Evolutionary conservation across 2,329 filamentous ascomycete genomes (phyloP).

Genomic region (Penicillium sp.): DNA sequence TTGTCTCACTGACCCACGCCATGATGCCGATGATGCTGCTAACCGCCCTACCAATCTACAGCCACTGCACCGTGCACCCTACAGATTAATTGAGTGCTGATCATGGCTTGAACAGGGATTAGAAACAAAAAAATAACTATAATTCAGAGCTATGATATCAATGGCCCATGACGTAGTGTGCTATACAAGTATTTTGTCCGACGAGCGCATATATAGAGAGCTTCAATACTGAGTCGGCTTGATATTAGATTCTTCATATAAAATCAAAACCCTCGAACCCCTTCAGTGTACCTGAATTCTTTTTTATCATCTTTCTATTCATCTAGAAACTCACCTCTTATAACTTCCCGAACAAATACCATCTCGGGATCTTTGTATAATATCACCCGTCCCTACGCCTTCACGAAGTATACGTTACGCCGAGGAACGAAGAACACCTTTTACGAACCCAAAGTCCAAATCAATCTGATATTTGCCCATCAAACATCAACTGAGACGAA

Average conservation of each 20-base stretch:
- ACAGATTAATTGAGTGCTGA: slow-evolving; percentile 14
- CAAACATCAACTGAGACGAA: background rate
- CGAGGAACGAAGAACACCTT: background rate
- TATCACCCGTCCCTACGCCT: background rate
- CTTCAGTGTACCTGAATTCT: background rate
- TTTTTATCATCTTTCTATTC: slow-evolving; percentile 2
- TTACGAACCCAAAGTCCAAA: background rate
- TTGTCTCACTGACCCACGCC: slow-evolving; percentile 15
- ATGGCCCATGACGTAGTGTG: slow-evolving; percentile 21
- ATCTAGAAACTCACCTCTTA: slow-evolving; percentile 7
- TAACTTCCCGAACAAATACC: slow-evolving; percentile 7
- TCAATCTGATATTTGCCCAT: no score
- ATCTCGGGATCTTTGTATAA: slow-evolving; percentile 1
- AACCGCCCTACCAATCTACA: slow-evolving; percentile 10
- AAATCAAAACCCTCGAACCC: slow-evolving; percentile 4
- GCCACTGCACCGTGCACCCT: slow-evolving; percentile 17
- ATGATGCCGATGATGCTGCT: slow-evolving; percentile 20
- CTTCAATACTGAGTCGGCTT: background rate
- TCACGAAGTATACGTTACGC: slow-evolving; percentile 6
- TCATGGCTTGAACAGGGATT: slow-evolving; percentile 13
- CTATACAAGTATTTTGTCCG: slow-evolving; percentile 11
- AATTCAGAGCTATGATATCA: slow-evolving; percentile 22
- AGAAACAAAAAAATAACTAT: background rate
- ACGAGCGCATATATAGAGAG: slow-evolving; percentile 12
- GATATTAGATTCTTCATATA: slow-evolving; percentile 14